A percentile compares a stretch with the other conserved stretches of the same genome.
Evolutionary conservation across 176 grass and related monocot genomes (phyloP).

Genomic region (Oryza glumipatula): DNA sequence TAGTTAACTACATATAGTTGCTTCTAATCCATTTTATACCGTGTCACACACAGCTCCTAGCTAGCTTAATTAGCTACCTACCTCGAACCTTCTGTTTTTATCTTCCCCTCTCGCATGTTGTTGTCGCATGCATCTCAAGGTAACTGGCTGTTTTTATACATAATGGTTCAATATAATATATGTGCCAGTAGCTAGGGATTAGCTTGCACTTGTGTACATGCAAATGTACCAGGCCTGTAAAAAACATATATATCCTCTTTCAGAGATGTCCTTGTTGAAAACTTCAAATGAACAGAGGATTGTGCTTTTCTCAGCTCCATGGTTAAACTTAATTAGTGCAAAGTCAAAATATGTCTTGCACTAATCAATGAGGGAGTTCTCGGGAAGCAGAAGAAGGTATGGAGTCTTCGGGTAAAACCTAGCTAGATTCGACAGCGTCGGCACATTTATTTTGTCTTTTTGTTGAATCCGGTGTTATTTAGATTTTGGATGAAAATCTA

Average conservation of each 20-base stretch:
- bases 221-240: neutral
- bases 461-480: too few species aligned
- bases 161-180: neutral
- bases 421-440: too few species aligned
- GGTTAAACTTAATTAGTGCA: too few species aligned
- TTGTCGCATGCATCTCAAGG: slow-evolving; percentile 51
- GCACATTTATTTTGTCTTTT: too few species aligned
- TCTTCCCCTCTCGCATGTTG: neutral
- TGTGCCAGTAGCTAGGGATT: neutral
- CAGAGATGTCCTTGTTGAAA: too few species aligned
- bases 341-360: too few species aligned
- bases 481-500: too few species aligned
- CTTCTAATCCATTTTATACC: neutral
- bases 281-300: too few species aligned
- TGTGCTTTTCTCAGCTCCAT: too few species aligned
- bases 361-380: too few species aligned
- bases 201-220: neutral
- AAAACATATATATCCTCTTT: neutral
- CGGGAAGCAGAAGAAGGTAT: too few species aligned
- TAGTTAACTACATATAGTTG: slow-evolving; percentile 10
- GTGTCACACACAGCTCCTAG: neutral
- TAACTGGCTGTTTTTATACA: neutral
- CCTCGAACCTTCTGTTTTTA: slow-evolving; percentile 9
- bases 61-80: neutral
- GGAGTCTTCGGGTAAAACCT: too few species aligned